Base-by-base conservation (phyloP, 768 basidiomycete species). In the Vararia minispora region DNA sequence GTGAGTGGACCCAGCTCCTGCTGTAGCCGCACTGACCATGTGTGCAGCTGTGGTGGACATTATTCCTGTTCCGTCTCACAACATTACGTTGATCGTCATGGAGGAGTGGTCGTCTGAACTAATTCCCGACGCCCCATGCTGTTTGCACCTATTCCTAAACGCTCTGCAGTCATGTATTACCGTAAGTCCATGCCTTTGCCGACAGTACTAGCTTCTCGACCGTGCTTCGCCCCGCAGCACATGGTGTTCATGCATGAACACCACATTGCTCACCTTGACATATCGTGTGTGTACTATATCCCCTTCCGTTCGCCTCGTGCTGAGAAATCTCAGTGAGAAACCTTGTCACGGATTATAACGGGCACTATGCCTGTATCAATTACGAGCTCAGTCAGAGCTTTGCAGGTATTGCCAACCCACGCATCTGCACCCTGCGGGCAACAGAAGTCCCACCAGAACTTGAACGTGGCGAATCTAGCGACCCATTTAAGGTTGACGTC, bases 51-150 rank as follows among this genome's bases (percentile, higher is more conserved):
- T 86, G 14, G 54, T 81, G 22, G 78, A 77, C 49, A 55, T 81
- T 14, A 68, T 86, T 35, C 68, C 72, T 45, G 59, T 72, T 16
- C 53, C 60, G 2, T 51, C 61, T 8, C 76, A 80, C 41, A 54
- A 61, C 34, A 52, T 79, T 26, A 74, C 64, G 11, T 77, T 86
- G 49, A 74, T 86, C 40, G 74, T 85, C 18, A 84, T 83, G 80
- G 83, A 85, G 52, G 71, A 82, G 56, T 86, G 83, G 83, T 77
- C 75, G 11, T 64, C 79, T 9, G 69, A 77, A 39, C 59, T 83
- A 16, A 62, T 78, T 17, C 58, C 66, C 11, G 59, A 63, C 25
- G 57, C 62, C 18, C 74, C 76, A 5, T 69, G 66, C 50, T 72
- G 64, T 45, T 52, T 77, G 35, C 57, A 58, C 28, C 57, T 62